A percentile compares a stretch with the other conserved stretches of the same genome.
These are phyloP conservation scores for Fagopyrum tataricum DNA, from an alignment of 148 eudicot species.

Conservation along the genomic window DNA sequence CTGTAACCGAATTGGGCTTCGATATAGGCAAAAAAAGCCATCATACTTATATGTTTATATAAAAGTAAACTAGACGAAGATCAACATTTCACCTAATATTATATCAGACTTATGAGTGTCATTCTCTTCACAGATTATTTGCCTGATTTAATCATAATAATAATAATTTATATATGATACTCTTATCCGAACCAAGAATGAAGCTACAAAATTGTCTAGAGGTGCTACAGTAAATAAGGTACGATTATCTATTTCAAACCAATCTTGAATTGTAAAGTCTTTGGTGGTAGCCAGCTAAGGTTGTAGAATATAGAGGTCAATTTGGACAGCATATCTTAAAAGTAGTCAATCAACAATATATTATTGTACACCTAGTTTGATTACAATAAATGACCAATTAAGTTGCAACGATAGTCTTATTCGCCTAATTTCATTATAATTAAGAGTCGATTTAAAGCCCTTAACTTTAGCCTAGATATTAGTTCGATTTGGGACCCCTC, in stretches of 20 bases:
- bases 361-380: not conserved
- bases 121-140: too few species aligned
- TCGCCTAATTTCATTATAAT: not conserved
- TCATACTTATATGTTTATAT: too few species aligned
- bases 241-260: not conserved
- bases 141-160: too few species aligned
- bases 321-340: not conserved
- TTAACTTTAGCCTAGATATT: not conserved
- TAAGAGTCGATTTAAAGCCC: too few species aligned
- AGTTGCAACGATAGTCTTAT: not conserved
- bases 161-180: too few species aligned
- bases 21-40: too few species aligned
- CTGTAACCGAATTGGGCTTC: too few species aligned
- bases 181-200: too few species aligned
- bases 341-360: not conserved
- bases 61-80: too few species aligned
- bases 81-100: too few species aligned
- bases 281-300: constrained; percentile 1
- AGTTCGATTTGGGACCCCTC: not conserved
- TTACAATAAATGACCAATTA: not conserved
- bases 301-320: not conserved
- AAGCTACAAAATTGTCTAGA: not conserved
- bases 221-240: not conserved
- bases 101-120: too few species aligned
- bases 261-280: not conserved